Conservation (phyloP, 2,329 filamentous ascomycete genomes). For the Penicillium crustosum region DNA sequence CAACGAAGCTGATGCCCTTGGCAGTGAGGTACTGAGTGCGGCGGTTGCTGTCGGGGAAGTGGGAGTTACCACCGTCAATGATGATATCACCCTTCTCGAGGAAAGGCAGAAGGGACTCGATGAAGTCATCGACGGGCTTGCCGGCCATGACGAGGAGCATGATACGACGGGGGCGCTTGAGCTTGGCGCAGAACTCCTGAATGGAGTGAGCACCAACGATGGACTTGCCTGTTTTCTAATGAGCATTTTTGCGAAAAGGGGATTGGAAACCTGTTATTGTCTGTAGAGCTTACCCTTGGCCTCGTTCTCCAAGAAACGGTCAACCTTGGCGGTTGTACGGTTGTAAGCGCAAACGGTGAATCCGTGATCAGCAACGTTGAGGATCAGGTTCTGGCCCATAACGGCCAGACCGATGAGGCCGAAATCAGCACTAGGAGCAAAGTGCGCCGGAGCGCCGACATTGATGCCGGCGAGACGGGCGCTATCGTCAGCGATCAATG, state of each 20-base stretch:
- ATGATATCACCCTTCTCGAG: conserved; percentile 91
- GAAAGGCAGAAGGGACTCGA: conserved; percentile 85
- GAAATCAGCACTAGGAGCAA: conserved; percentile 71
- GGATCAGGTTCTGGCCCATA: conserved; percentile 85
- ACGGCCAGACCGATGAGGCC: conserved; percentile 91
- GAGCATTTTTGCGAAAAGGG: background rate
- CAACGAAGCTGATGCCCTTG: conserved; percentile 95
- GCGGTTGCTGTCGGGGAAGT: conserved; percentile 98
- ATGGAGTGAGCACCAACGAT: conserved; percentile 90
- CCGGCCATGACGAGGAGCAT: conserved; percentile 99
- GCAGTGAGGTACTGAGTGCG: conserved; percentile 80
- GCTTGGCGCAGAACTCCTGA: conserved; percentile 92
- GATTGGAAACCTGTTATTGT: background rate
- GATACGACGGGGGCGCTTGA: conserved; percentile 94
- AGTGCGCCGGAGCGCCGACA: conserved; percentile 62
- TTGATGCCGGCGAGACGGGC: conserved; percentile 73
- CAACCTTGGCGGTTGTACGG: conserved; percentile 97
- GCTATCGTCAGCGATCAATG: conserved; percentile 55
- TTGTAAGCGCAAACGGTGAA: conserved; percentile 99
- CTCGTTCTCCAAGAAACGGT: conserved; percentile 87
- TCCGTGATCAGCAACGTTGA: conserved; percentile 86
- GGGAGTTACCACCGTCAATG: conserved; percentile 98
- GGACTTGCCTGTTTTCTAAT: conserved; percentile 69
- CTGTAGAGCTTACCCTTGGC: conserved; percentile 63
- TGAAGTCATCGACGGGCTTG: conserved; percentile 97